Percentiles rank a stretch among this genome's conserved stretches.
Evolutionary conservation across 306 rosid genomes (phyloP).

Genomic region (Acacia crassicarpa): DNA sequence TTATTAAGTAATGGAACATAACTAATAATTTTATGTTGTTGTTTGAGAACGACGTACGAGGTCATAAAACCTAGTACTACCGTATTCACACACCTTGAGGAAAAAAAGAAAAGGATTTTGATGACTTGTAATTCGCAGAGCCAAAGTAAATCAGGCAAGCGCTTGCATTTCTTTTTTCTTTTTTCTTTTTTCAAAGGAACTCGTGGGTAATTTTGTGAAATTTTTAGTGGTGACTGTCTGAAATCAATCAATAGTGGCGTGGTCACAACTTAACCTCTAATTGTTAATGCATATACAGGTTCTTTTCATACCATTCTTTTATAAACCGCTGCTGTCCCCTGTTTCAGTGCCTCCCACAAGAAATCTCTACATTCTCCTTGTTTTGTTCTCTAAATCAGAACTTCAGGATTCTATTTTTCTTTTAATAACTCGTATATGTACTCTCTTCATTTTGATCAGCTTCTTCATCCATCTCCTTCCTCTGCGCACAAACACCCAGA

Average conservation of each 20-base stretch:
- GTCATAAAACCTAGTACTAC: neutral
- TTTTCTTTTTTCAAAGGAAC: neutral
- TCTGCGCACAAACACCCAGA: neutral
- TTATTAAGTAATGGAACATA: too few species aligned
- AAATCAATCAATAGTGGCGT: neutral
- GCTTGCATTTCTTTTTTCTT: neutral
- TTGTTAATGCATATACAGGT: neutral
- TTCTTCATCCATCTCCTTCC: constrained; percentile 11
- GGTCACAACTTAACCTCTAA: neutral
- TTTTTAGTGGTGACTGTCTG: neutral
- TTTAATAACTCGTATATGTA: neutral
- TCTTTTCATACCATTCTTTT: constrained; percentile 32
- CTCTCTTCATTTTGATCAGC: neutral
- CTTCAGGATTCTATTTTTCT: constrained; percentile 10
- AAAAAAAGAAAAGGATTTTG: neutral
- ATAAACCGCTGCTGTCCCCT: constrained; percentile 23
- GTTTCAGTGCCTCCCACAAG: neutral
- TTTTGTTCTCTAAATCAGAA: constrained; percentile 38
- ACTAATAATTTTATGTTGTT: neutral
- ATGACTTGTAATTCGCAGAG: neutral
- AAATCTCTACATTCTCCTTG: neutral
- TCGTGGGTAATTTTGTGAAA: neutral
- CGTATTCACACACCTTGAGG: neutral
- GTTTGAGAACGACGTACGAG: neutral
- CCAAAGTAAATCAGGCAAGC: neutral